Conservation (phyloP, 2,329 filamentous ascomycete genomes). For the Xylaria sp. region DNA sequence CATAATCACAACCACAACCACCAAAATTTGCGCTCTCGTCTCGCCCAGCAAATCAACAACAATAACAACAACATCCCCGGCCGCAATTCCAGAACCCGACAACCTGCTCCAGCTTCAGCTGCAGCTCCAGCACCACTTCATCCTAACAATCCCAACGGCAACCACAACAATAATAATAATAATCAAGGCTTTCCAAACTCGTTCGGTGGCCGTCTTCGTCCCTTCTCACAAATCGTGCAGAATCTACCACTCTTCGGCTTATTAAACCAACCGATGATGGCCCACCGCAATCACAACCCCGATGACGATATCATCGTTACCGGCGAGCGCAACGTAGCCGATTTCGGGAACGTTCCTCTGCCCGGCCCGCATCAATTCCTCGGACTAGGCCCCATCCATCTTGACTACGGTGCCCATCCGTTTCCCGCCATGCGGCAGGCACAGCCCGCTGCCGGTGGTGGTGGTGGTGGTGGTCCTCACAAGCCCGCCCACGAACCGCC, state of each 20-base stretch:
- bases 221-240: slow-evolving; percentile 36
- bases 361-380: slow-evolving; percentile 3
- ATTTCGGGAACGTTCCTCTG: slow-evolving; percentile 23
- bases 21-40: slow-evolving; percentile 12
- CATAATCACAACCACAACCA: slow-evolving; percentile 13
- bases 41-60: slow-evolving; percentile 6
- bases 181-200: background rate
- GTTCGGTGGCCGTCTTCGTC: slow-evolving; percentile 22
- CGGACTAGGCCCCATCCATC: slow-evolving; percentile 38
- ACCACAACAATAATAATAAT: background rate
- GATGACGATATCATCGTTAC: slow-evolving; percentile 46
- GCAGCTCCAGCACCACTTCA: background rate
- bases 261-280: slow-evolving; percentile 30
- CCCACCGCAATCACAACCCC: slow-evolving; percentile 29
- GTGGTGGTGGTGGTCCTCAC: slow-evolving; percentile 39
- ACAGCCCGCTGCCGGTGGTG: background rate
- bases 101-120: slow-evolving; percentile 12
- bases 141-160: background rate
- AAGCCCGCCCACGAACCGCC: slow-evolving; percentile 72
- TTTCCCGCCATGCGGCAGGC: slow-evolving; percentile 36
- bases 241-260: slow-evolving; percentile 41
- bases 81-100: slow-evolving; percentile 30
- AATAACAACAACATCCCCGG: slow-evolving; percentile 15
- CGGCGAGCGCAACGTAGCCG: slow-evolving; percentile 38
- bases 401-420: slow-evolving; percentile 44